Percentiles rank a stretch among this genome's conserved stretches.
These are phyloP conservation scores for Groenewaldozyma tartarivorans DNA, from an alignment of 805 yeast genomes.

Conservation along the genomic window DNA sequence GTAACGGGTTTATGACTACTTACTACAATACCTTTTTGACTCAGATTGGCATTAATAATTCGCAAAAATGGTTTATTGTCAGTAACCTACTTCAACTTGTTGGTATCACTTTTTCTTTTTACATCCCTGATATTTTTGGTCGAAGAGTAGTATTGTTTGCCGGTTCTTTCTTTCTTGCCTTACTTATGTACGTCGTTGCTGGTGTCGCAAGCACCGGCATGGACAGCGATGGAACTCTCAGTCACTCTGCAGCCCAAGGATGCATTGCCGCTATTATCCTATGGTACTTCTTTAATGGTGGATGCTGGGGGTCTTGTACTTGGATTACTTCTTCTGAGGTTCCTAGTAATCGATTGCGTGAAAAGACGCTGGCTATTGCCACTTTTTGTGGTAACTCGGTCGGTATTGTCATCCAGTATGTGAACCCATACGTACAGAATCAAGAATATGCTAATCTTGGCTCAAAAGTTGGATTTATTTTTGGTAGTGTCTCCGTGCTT, in stretches of 20 bases:
- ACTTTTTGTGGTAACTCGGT: neutral
- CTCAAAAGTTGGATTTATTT: neutral
- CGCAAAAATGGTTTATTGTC: neutral
- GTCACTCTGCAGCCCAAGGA: neutral
- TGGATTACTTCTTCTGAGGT: neutral
- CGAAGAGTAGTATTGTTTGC: neutral
- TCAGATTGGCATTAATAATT: constrained; percentile 3
- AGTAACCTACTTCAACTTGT: neutral
- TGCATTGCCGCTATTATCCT: neutral
- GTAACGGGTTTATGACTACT: constrained; percentile 1
- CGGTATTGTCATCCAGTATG: neutral
- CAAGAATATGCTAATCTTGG: neutral
- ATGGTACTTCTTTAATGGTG: neutral
- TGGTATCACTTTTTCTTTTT: neutral
- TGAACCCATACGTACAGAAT: neutral
- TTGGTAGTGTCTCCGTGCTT: neutral
- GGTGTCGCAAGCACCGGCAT: no score
- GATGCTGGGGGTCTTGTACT: neutral
- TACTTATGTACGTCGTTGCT: neutral
- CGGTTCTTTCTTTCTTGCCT: neutral
- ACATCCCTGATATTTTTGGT: neutral
- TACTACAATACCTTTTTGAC: constrained; percentile 1
- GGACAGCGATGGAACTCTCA: no score
- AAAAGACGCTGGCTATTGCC: neutral
- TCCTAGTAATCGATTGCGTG: neutral